phyloP scores from a whole-genome alignment of 23 red algal species.

The Gracilariopsis chorda region DNA sequence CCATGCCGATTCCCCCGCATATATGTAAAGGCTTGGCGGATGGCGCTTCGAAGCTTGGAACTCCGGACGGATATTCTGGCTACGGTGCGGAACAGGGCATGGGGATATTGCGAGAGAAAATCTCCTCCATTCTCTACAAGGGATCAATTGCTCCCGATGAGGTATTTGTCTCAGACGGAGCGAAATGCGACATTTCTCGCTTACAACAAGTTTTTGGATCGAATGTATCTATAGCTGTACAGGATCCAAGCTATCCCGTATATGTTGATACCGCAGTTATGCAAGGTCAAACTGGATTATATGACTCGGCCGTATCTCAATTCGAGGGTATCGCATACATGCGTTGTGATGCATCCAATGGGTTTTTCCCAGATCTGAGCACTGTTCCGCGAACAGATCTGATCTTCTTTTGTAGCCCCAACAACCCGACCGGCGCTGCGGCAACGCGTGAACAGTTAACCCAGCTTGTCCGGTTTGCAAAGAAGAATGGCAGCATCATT shows the following conservation, averaged over 20 bases:
- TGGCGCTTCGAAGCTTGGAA: slow-evolving; percentile 75
- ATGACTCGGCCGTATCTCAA: slow-evolving; percentile 52
- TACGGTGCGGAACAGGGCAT: slow-evolving; percentile 89
- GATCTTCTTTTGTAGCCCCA: slow-evolving; percentile 99
- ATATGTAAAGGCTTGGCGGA: slow-evolving; percentile 66
- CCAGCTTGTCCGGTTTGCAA: slow-evolving; percentile 86
- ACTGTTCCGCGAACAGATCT: slow-evolving; percentile 82
- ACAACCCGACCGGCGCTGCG: slow-evolving; percentile 98
- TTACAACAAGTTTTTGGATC: slow-evolving; percentile 96
- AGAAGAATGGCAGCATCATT: slow-evolving; percentile 94
- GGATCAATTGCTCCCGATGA: slow-evolving; percentile 79
- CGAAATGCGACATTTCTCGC: slow-evolving; percentile 95
- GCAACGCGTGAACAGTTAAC: slow-evolving; percentile 81
- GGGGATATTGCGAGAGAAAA: slow-evolving; percentile 62
- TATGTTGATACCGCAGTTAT: slow-evolving; percentile 99
- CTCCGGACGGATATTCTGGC: slow-evolving; percentile 86
- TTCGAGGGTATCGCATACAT: slow-evolving; percentile 93
- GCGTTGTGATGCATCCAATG: slow-evolving; percentile 90
- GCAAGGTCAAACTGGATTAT: slow-evolving; percentile 79
- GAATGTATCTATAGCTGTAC: slow-evolving; percentile 77
- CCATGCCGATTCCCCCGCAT: slow-evolving; percentile 87
- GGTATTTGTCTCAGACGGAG: slow-evolving; percentile 95
- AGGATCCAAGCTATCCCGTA: slow-evolving; percentile 98
- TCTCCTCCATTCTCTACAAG: slow-evolving; percentile 72
- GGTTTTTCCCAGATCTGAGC: slow-evolving; percentile 92